A percentile compares a stretch with the other conserved stretches of the same genome.
Evolutionary conservation across 2,329 filamentous ascomycete genomes (phyloP).

Genomic region (Phialophora chinensis): DNA sequence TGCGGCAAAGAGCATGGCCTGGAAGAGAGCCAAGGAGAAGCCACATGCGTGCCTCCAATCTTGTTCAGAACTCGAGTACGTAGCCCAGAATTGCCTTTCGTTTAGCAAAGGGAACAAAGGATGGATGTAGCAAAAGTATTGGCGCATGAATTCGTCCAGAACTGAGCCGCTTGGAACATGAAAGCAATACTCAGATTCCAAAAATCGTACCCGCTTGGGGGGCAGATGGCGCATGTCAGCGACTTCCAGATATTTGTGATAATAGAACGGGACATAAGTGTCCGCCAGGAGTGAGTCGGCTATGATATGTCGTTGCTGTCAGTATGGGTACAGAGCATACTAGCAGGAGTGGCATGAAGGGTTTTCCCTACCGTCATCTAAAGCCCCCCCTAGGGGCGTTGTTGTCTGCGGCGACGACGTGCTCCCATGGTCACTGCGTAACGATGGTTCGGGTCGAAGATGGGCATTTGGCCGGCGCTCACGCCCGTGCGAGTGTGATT

Average conservation of each 20-base stretch:
- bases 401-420: conserved; percentile 1
- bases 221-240: conserved; percentile 1
- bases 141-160: conserved; percentile 4
- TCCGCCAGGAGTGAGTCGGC: conserved; percentile 5
- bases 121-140: conserved; percentile 4
- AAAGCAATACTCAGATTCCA: conserved; percentile 4
- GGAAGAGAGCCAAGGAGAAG: conserved; percentile 6
- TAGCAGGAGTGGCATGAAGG: no score
- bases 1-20: conserved; percentile 6
- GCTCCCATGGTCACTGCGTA: not conserved
- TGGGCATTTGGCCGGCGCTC: conserved; percentile 1
- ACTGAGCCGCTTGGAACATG: conserved; percentile 1
- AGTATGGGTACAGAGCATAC: conserved; percentile 1
- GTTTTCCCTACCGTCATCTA: not conserved
- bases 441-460: conserved; percentile 3
- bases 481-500: conserved; percentile 1
- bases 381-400: not conserved
- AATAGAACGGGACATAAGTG: conserved; percentile 5
- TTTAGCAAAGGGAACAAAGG: conserved; percentile 1
- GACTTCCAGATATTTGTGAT: conserved; percentile 2
- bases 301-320: conserved; percentile 2
- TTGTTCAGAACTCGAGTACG: conserved; percentile 1
- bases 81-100: conserved; percentile 6
- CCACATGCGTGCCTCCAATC: conserved; percentile 2
- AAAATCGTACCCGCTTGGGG: not conserved